Evolutionary conservation across 2,329 filamentous ascomycete species (phyloP).

Genomic region (Dactylonectria macrodidyma): DNA sequence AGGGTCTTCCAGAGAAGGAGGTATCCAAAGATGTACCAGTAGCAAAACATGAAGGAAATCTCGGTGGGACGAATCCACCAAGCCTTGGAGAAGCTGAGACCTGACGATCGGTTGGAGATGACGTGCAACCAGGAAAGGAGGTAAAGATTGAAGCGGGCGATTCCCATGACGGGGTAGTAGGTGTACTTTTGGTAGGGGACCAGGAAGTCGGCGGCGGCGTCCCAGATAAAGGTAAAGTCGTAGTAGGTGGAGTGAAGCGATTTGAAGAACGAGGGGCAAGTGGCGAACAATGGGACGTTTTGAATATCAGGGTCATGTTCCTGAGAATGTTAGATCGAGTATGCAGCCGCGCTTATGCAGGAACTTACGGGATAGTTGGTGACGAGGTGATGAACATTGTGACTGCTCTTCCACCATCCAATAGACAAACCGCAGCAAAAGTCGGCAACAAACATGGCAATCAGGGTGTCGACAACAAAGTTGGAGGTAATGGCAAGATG

Average conservation of each 20-base stretch:
- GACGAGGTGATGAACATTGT: slow-evolving; percentile 78
- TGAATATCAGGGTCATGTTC: slow-evolving; percentile 74
- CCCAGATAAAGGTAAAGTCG: slow-evolving; percentile 75
- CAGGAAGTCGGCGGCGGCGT: slow-evolving; percentile 71
- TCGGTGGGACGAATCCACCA: slow-evolving; percentile 80
- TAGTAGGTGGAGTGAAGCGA: slow-evolving; percentile 77
- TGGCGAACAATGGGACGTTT: slow-evolving; percentile 79
- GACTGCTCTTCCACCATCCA: slow-evolving; percentile 79
- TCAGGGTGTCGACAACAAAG: slow-evolving; percentile 71
- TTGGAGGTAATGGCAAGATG: slow-evolving; percentile 74
- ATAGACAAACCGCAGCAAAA: slow-evolving; percentile 77
- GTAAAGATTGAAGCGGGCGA: slow-evolving; percentile 82
- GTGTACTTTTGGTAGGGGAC: slow-evolving; percentile 75
- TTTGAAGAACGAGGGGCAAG: slow-evolving; percentile 75
- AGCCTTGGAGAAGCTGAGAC: slow-evolving; percentile 69
- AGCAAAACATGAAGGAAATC: slow-evolving; percentile 73
- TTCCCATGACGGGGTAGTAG: slow-evolving; percentile 77
- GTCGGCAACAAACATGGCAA: slow-evolving; percentile 75
- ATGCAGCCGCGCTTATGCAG: neutral
- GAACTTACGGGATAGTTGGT: slow-evolving; percentile 71
- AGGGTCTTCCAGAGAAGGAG: slow-evolving; percentile 73
- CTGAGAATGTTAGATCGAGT: slow-evolving; percentile 39
- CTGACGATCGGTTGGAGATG: slow-evolving; percentile 67
- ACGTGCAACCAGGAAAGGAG: slow-evolving; percentile 77
- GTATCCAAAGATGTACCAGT: slow-evolving; percentile 80